Evolutionary conservation across 1,284 basidiomycete genomes (phyloP).

Genomic region (Pyrrhoderma noxium): DNA sequence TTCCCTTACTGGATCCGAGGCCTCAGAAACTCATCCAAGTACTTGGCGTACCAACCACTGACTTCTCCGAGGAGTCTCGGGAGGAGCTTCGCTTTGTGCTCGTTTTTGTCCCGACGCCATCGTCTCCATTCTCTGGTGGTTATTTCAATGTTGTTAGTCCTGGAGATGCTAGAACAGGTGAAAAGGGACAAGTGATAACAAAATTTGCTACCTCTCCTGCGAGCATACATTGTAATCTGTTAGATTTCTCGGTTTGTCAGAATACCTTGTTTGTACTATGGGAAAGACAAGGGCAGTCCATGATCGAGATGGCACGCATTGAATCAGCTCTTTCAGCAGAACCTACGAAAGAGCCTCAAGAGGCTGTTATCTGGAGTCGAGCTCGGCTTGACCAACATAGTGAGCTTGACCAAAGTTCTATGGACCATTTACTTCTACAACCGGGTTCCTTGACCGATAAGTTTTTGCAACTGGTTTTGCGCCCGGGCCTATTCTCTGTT

Average conservation of each 20-base stretch:
- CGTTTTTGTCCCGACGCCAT: constrained; percentile 59
- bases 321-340: constrained; percentile 28
- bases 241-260: constrained; percentile 59
- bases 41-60: constrained; percentile 26
- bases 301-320: constrained; percentile 51
- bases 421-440: constrained; percentile 73
- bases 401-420: constrained; percentile 78
- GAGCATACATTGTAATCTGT: constrained; percentile 61
- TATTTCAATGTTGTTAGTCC: constrained; percentile 55
- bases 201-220: constrained; percentile 49
- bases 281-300: constrained; percentile 71
- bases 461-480: constrained; percentile 77
- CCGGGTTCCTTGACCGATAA: constrained; percentile 69
- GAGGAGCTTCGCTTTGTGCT: constrained; percentile 35
- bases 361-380: constrained; percentile 40
- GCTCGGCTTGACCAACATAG: constrained; percentile 55
- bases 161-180: no score
- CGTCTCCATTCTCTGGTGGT: constrained; percentile 57
- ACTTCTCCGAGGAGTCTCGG: constrained; percentile 25
- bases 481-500: constrained; percentile 81
- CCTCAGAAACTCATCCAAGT: constrained; percentile 55
- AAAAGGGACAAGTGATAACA: constrained; percentile 22
- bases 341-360: constrained; percentile 22
- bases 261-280: constrained; percentile 58
- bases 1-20: constrained; percentile 46